Base-by-base conservation (phyloP, 345 rosid genomes). In the Moricandia moricandioides region DNA sequence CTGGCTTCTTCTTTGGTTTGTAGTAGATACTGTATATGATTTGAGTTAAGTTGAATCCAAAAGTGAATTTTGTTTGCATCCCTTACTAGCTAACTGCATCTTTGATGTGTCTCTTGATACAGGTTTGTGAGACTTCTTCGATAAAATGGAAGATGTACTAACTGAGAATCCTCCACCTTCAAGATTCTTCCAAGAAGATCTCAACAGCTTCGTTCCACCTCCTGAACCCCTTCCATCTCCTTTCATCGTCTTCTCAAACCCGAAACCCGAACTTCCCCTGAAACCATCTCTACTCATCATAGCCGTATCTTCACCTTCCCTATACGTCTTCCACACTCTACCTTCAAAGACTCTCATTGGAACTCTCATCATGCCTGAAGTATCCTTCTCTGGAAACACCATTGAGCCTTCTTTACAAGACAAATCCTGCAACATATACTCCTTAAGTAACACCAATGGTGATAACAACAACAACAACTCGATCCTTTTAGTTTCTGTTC, bases 151-250 rank as follows among this genome's bases (percentile, higher is more conserved):
- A 85, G 97, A 92, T 82, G 86, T 90, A 8, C 81, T 95, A 17
- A 92, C 97, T 0, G 97, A 95, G 84, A 83, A 88, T 33, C 96
- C 99, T 17, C 97, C 96, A 39, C 98, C 99, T 65, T 90, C 99
- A 43, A 88, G 98, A 82, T 92, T 95, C 82, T 86, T 89, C 51
- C 88, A 86, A 86, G 99, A 95, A 76, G 99, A 95, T 76, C 97
- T 95, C 40, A 89, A 89, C 88, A 95, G 87, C 82, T 95, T 92
- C 65, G 51, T 86, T 8, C 68, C 77, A 12, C 87, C 86, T 29
- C 79, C 81, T 0, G 84, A 83, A 9, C 70, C 87, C 24, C 82
- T 87, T 73, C 91, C 98, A 0, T 80, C 84, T 55, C 99, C 99
- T 14, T 88, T 92, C 84, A 81, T 90, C 21, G 0, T 88, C 74